phyloP scores from a whole-genome alignment of 352 stramenopile species.

The Globisporangium heterothallicum region DNA sequence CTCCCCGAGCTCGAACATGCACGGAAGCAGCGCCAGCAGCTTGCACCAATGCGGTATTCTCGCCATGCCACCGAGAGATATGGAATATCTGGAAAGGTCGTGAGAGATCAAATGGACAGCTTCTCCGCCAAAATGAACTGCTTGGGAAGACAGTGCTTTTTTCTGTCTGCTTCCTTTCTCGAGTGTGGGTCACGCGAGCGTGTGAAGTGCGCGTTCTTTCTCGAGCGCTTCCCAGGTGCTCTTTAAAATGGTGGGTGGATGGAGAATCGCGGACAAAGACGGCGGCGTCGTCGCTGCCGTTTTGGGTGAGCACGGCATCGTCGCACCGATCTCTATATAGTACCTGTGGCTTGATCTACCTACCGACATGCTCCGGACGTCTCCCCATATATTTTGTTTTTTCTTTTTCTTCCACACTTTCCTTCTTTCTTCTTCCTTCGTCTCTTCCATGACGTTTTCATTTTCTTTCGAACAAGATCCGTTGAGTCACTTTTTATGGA shows the following conservation, averaged over 20 bases:
- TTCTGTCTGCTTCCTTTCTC: no score
- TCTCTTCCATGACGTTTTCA: background rate
- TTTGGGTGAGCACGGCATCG: no score
- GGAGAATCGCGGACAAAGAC: background rate
- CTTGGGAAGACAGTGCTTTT: no score
- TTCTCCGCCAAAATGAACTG: no score
- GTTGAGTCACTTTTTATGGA: background rate
- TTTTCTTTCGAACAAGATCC: background rate
- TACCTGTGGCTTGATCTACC: no score
- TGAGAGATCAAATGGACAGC: no score
- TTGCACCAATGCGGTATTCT: slow-evolving; percentile 6
- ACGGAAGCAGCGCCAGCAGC: slow-evolving; percentile 1
- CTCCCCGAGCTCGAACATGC: background rate
- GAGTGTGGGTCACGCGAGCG: no score
- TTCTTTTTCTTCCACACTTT: no score
- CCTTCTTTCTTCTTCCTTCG: no score
- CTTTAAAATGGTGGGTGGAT: background rate
- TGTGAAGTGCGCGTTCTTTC: background rate
- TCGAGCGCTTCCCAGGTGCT: background rate
- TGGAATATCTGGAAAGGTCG: no score
- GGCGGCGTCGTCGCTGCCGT: background rate
- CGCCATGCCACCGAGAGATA: background rate
- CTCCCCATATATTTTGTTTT: no score
- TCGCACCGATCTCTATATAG: background rate
- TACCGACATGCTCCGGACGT: no score